phyloP scores from a whole-genome alignment of 371 early-diverging fungal species.

The Lichtheimia corymbifera region DNA sequence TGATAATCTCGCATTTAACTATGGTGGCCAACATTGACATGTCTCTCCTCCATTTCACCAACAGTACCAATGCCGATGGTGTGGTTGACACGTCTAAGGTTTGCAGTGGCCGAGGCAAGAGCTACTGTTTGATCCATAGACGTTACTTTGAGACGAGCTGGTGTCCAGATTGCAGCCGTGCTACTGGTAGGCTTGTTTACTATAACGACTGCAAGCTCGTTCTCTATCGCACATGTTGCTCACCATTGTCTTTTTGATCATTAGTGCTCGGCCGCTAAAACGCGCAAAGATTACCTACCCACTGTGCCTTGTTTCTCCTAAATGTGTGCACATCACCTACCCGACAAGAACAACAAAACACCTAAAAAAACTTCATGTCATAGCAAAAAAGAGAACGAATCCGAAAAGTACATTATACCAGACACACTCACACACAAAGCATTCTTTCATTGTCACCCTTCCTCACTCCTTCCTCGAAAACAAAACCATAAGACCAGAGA shows the following conservation, averaged over 20 bases:
- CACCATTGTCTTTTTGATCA: not conserved
- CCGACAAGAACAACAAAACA: conserved; percentile 1
- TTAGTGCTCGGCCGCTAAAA: not conserved
- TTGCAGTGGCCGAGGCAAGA: conserved; percentile 28
- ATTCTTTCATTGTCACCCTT: not conserved
- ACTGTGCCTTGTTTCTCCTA: not conserved
- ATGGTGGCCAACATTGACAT: not conserved
- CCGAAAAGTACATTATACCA: conserved; percentile 1
- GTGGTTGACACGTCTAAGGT: conserved; percentile 6
- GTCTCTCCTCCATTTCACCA: not conserved
- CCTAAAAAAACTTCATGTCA: not conserved
- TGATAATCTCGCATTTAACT: not conserved
- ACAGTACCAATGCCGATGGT: not conserved
- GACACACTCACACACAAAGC: not conserved
- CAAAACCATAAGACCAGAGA: too few relatives aligned
- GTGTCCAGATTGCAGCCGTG: conserved; percentile 39
- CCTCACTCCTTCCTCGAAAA: not conserved
- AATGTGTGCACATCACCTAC: not conserved
- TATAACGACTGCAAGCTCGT: not conserved
- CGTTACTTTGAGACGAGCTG: conserved; percentile 43
- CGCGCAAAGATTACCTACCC: not conserved
- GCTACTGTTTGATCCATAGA: conserved; percentile 39
- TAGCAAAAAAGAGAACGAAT: not conserved
- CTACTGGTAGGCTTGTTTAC: conserved; percentile 3
- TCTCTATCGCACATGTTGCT: not conserved